phyloP scores from a whole-genome alignment of 371 early-diverging fungal species.

The Mortierella sp. region DNA sequence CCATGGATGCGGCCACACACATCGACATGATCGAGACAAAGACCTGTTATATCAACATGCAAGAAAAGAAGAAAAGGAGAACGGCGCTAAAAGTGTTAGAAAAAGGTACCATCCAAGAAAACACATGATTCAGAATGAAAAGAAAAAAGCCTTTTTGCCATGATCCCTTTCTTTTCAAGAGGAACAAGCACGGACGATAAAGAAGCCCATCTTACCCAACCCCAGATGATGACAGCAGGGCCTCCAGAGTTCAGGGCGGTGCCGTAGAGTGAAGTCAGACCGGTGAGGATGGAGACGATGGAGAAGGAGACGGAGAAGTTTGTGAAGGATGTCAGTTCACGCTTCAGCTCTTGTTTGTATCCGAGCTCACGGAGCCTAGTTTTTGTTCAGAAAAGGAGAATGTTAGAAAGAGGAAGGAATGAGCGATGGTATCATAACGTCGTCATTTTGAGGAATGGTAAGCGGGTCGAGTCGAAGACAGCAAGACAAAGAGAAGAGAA shows the following conservation, averaged over 20 bases:
- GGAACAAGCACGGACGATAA: neutral
- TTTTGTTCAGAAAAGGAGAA: neutral
- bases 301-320: constrained; percentile 66
- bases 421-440: neutral
- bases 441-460: neutral
- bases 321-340: constrained; percentile 64
- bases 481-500: neutral
- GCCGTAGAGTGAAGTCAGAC: constrained; percentile 61
- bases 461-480: neutral
- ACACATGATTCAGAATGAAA: constrained; percentile 17
- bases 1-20: constrained; percentile 69
- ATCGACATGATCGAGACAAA: constrained; percentile 57
- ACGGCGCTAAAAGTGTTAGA: constrained; percentile 6
- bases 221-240: constrained; percentile 66
- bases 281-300: constrained; percentile 61
- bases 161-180: neutral
- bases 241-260: constrained; percentile 66
- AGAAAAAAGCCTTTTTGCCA: neutral
- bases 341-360: constrained; percentile 67
- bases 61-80: neutral
- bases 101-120: neutral
- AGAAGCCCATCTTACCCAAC: constrained; percentile 60
- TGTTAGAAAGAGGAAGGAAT: neutral
- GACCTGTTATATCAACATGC: constrained; percentile 21
- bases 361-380: constrained; percentile 60